Conservation (phyloP, 768 basidiomycete species). For the Lactarius evosmus region DNA sequence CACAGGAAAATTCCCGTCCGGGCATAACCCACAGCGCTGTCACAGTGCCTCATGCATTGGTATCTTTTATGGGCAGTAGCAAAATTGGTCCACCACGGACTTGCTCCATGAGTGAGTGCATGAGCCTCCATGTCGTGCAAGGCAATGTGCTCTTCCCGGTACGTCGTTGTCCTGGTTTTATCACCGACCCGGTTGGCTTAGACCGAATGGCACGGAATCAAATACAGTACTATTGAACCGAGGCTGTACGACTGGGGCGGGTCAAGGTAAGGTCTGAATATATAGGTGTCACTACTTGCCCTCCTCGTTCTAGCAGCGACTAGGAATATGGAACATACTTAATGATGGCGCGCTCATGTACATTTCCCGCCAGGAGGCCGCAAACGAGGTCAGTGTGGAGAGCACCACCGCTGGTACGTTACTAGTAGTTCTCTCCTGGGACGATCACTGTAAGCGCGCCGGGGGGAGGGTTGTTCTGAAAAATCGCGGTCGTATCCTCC, state of each 20-base stretch:
- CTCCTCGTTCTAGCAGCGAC: no score
- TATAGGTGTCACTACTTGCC: slow-evolving; percentile 40
- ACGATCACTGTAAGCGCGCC: not conserved
- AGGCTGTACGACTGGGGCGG: no score
- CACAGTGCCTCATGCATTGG: slow-evolving; percentile 62
- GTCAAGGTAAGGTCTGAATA: slow-evolving; percentile 42
- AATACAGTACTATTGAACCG: slow-evolving; percentile 40
- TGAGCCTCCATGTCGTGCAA: slow-evolving; percentile 39
- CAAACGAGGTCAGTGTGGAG: slow-evolving; percentile 47
- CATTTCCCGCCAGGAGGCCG: slow-evolving; percentile 52
- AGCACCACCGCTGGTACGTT: slow-evolving; percentile 45
- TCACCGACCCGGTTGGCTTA: not conserved
- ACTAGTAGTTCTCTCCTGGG: not conserved
- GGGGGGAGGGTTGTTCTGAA: not conserved
- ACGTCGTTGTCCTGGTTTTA: not conserved
- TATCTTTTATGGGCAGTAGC: slow-evolving; percentile 53
- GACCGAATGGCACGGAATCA: slow-evolving; percentile 7
- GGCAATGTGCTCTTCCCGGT: slow-evolving; percentile 45
- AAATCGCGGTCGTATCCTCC: slow-evolving; percentile 51
- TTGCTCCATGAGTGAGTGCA: slow-evolving; percentile 40
- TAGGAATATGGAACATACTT: no score
- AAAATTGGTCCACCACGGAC: slow-evolving; percentile 44
- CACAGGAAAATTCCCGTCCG: no score
- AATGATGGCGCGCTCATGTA: no score
- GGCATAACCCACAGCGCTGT: no score